A percentile compares a stretch with the other conserved stretches of the same genome.
Conservation (phyloP, 768 basidiomycete species). For the Kwoniella mangroviensis region DNA sequence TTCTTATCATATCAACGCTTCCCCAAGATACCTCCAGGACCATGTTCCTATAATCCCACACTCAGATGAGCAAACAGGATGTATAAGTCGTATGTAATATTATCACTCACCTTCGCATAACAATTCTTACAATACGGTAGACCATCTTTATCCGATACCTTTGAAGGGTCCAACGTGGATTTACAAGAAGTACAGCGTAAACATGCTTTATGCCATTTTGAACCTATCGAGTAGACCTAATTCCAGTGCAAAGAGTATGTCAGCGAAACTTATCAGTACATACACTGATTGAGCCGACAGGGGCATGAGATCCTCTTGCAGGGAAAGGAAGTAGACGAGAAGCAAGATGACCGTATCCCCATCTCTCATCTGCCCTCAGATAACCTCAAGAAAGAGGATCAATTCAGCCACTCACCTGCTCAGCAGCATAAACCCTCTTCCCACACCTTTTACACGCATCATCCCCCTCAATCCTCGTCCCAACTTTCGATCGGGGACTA, state of each 20-base stretch:
- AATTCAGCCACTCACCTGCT: slow-evolving; percentile 36
- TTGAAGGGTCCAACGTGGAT: slow-evolving; percentile 49
- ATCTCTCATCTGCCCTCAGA: background rate
- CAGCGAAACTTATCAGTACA: background rate
- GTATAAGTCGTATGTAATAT: no score
- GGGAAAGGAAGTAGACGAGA: background rate
- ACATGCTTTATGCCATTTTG: slow-evolving; percentile 48
- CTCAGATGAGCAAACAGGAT: background rate
- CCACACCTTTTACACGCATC: slow-evolving; percentile 47
- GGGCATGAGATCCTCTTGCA: no score
- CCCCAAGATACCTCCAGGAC: slow-evolving; percentile 47
- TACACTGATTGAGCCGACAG: background rate
- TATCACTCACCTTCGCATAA: slow-evolving; percentile 48
- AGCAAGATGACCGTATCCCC: background rate
- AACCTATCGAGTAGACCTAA: slow-evolving; percentile 27
- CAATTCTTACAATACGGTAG: slow-evolving; percentile 49
- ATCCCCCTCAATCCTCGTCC: slow-evolving; percentile 44
- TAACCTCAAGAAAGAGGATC: background rate
- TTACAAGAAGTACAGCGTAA: slow-evolving; percentile 45
- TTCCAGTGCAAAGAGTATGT: background rate
- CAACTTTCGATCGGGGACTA: slow-evolving; percentile 50
- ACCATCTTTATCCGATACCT: slow-evolving; percentile 51
- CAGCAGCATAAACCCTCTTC: slow-evolving; percentile 54
- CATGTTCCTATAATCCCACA: slow-evolving; percentile 32
- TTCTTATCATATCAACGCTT: no score